Base-by-base conservation (phyloP, 2,329 filamentous ascomycete species). In the Aspergillus neotritici region DNA sequence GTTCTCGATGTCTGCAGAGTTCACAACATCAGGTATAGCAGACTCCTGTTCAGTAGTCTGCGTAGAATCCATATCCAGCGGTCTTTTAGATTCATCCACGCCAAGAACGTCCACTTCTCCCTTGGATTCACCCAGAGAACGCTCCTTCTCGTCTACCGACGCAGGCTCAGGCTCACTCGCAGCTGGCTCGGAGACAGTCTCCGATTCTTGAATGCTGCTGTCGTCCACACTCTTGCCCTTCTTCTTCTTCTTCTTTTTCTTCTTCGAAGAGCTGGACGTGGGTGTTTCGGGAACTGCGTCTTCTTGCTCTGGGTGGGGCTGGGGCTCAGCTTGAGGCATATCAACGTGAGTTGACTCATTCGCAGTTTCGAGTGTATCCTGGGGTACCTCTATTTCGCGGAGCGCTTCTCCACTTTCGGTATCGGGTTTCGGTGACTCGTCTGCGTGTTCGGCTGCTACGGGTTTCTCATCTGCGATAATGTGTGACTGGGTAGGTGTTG, bases 221-320 rank as follows among this genome's bases (percentile, higher is more conserved):
- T 3, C 9, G 21, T 55, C 47, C 28, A 44, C 34, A 35, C 36
- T 51, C 41, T 54, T 53, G 35, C 43, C 52, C 52, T 53, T 63
- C 51, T 64, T 61, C 47, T 63, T 63, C 46, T 65, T 65, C 47
- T 62, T 67, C 40, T 63, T 60, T 37, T 56, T 55, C 49, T 61
- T 61, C 42, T 58, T 58, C 2, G 53, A 53, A 4, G 46, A 51
- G 3, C 43, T 36, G n/a, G 48, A 44, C 4, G 33, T 41, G 31
- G 49, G 32, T 47, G 43, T 45, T 31, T 59, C 57, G 2, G 31
- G 13, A 14, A 37, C 43, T 11, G 50, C 17, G 9, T 54, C 49
- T 32, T 49, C 47, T 2, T 42, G 31, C 8, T 44, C 31, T 15
- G 21, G 3, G 17, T 50, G 36, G 13, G 25, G 11, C 21, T 43